Evolutionary conservation across 441 rosid species (phyloP), one percentile per base, ranked within the genome.

Genomic region (Croton setiger): DNA sequence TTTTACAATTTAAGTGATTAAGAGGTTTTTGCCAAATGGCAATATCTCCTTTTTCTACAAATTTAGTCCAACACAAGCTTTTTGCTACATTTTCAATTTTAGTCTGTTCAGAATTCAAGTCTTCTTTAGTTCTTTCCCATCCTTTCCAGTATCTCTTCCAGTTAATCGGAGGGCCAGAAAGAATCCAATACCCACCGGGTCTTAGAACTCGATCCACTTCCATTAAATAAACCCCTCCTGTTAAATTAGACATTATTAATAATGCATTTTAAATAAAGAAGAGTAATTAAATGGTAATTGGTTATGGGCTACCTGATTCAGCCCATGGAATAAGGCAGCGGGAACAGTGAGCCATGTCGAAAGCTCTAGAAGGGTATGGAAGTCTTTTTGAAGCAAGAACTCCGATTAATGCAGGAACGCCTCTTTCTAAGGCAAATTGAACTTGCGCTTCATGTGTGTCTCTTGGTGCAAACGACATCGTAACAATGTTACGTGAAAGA

Each of bases 291-390:
- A 5, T 13, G 11, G n/a, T 59, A 0, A 35, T 7, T 12, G 49
- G 31, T 9, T 33, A 41, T 7, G 7, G n/a, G 2, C n/a, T 72
- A 84, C 98, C 95, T 17, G 48, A 76, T 17, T 79, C 74, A 1
- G 78, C 80, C 96, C 98, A 92, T 0, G 98, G 98, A 67, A 92
- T 92, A 55, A 92, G 95, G 81, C 98, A 92, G 60, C 98, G 89
- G 72, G 97, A 92, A 83, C 98, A 92, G 37, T 88, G 97, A 27
- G 98, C 98, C 93, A 90, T 90, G 84, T 90, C 97, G 54, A 92
- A 92, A 13, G 95, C 85, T 57, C 92, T 73, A 0, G 96, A 86
- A 0, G 98, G 98, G 71, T 88, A 92, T 9, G 98, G 98, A n/a
- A 92, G 91, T 57, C 98, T 80, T 68, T 80, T 85, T 17, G 98